Base-by-base conservation (phyloP, 2,329 filamentous ascomycete genomes). In the Botrytis tulipae region DNA sequence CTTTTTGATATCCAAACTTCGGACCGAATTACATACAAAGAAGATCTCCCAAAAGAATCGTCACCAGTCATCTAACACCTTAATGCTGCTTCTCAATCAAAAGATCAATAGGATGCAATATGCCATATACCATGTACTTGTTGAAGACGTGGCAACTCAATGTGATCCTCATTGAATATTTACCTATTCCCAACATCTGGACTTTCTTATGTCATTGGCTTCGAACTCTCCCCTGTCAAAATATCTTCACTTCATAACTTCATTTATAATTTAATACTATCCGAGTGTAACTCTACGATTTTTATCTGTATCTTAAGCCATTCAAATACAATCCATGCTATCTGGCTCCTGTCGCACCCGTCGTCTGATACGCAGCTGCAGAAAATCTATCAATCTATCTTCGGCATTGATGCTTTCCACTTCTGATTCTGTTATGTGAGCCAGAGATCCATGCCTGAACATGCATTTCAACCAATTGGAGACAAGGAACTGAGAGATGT, bases 21-120 rank as follows among this genome's bases (percentile, higher is more conserved):
- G 66, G 66, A 42, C 66, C 66, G 66, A 68, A 68, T 68, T 68
- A 16, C 9, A 54, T 22, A 42, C 32, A 57, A 29, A 29, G n/a
- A 63, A 14, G n/a, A 16, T 16, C 35, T 60, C 12, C 6, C n/a
- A 18, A 6, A 40, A n/a, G 65, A 54, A 22, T 32, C 9, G 22
- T 20, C 16, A 54, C 35, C 46, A 57, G 18, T 40, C 46, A 29
- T 4, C 51, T 18, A 48, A 51, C 4, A 54, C 14, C 32, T 54
- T n/a, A 14, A n/a, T 18, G 14, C 25, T 40, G 25, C 5, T 22
- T 29, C 18, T 29, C 32, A 16, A 8, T n/a, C 20, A 57, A 68
- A n/a, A n/a, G 37, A 42, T n/a, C 6, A 18, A 42, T 3, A 16
- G 22, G 35, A 61, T 61, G 14, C 25, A 40, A 40, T 61, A n/a